Evolutionary conservation across 805 yeast species (phyloP), one percentile per base, ranked within the genome.

Genomic region (Helenozyma baotianmanensis): DNA sequence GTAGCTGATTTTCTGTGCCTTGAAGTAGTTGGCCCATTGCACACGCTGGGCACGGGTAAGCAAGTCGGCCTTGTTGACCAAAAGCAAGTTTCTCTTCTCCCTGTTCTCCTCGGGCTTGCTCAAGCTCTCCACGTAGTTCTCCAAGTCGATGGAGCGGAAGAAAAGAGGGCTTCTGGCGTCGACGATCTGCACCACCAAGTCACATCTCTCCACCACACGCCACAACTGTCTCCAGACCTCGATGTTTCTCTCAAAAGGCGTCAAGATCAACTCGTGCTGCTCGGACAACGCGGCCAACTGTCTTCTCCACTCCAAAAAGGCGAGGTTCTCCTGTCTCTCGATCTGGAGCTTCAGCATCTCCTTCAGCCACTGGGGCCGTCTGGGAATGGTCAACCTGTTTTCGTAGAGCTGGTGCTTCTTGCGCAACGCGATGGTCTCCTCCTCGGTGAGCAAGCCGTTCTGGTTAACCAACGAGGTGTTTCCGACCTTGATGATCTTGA

Each of bases 171-270:
- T 88, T 62, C 98, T 75, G 9, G 97, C 97, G 64, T 92, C 98
- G 18, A 92, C 97, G 65, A 92, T 92, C 58, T 92, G 98, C 5
- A 92, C 97, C 24, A 92, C 78, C 49, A 92, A 70, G 58, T 90
- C 96, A 15, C 92, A 85, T 54, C 97, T 77, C 60, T 92, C 98
- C 15, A 88, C 84, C 27, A 92, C 98, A 63, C 98, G 76, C 98
- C 98, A 92, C 45, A 92, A 68, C 62, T 92, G 98, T 55, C 92
- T 80, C 98, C 98, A 92, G 38, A 92, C 97, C 69, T 90, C 96
- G 43, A 92, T 69, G 57, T 92, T 92, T 66, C 98, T 78, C 66
- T 92, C 98, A 54, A 90, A 92, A 4, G 98, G 98, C 0, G 98
- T 92, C 55, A 92, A 71, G 38, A 89, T 66, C 50, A 92, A 68